Evolutionary conservation across 2,329 filamentous ascomycete genomes (phyloP), one percentile per base, ranked within the genome.

Genomic region (Sclerotinia borealis): DNA sequence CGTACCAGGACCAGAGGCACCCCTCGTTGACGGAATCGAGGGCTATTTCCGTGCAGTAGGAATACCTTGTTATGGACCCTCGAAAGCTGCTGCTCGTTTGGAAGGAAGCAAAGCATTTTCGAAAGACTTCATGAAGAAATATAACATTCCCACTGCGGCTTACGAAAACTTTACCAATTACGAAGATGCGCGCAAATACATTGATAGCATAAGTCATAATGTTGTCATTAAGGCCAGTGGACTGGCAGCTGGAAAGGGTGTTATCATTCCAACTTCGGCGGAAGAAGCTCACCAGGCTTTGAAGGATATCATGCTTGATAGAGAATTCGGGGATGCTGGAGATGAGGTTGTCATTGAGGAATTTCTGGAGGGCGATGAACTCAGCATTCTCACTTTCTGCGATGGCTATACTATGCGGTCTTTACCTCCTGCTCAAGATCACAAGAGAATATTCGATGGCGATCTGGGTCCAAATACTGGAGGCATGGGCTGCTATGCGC

Each of bases 41-140:
- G 89, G 88, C 71, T 90, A 88, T 79, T 98, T 98, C 79, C 82
- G 85, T 43, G 69, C 66, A 13, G 69, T 61, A 39, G 66, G 41
- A 29, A 72, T 72, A 31, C 63, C 63, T 58, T 72, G 70, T 59
- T 98, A 97, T 73, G 95, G 93, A 2, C 95, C 95, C 6, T 90
- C 87, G 63, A 87, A 90, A 77, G 85, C 86, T 55, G 93, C 95
- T 27, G 93, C 95, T 22, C 84, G 85, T 50, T 91, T 99, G 84
- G 95, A 99, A 78, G 95, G 95, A 65, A 96, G 91, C 79, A 99
- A 99, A 81, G 91, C 93, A 13, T 98, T 96, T 76, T 92, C 91
- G 66, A 99, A 99, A 76, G 93, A 98, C 76, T 98, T 98, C 75
- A 99, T 98, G 95, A 88, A 90, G 77, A 87, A 88, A 68, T 86